These are phyloP conservation scores for Suillus occidentalis DNA, from an alignment of 768 basidiomycete species.

Conservation along the genomic window DNA sequence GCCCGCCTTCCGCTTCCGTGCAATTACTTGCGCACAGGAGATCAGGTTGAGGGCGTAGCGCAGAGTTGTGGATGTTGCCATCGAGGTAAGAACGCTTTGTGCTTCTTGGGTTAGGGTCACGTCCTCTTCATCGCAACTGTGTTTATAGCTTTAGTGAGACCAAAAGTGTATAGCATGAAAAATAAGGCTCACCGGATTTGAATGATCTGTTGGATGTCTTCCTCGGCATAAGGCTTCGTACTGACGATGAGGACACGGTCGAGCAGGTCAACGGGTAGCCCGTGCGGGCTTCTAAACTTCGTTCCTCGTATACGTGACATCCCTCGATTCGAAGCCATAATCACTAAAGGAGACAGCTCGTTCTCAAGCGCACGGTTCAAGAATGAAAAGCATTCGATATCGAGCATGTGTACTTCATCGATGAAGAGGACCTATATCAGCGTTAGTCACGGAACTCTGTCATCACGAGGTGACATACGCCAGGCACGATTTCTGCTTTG, in stretches of 20 bases:
- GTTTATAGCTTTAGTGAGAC: conserved; percentile 4
- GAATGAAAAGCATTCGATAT: conserved; percentile 99
- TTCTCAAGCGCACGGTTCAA: conserved; percentile 94
- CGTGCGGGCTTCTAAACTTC: conserved; percentile 91
- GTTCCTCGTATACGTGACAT: conserved; percentile 95
- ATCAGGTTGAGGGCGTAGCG: conserved; percentile 95
- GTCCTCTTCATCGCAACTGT: conserved; percentile 92
- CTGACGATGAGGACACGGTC: conserved; percentile 96
- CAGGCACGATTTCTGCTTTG: conserved; percentile 96
- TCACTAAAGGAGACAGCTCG: conserved; percentile 91
- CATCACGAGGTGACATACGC: conserved; percentile 51
- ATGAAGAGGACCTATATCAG: conserved; percentile 85
- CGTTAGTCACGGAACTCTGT: background rate
- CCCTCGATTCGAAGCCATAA: conserved; percentile 98
- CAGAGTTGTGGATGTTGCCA: conserved; percentile 87
- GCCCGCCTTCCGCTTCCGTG: conserved; percentile 78
- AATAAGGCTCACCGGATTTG: conserved; percentile 66
- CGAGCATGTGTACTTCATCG: conserved; percentile 99
- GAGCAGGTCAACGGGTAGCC: conserved; percentile 90
- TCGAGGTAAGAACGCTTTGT: conserved; percentile 75
- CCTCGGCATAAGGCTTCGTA: conserved; percentile 80
- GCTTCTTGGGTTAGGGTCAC: conserved; percentile 78
- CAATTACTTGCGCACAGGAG: conserved; percentile 85
- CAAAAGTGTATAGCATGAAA: background rate
- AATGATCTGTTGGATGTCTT: conserved; percentile 90